A percentile compares a stretch with the other conserved stretches of the same genome.
Conservation (phyloP, 1,139 yeast genomes). For the Debaryomycetaceae sp. region DNA sequence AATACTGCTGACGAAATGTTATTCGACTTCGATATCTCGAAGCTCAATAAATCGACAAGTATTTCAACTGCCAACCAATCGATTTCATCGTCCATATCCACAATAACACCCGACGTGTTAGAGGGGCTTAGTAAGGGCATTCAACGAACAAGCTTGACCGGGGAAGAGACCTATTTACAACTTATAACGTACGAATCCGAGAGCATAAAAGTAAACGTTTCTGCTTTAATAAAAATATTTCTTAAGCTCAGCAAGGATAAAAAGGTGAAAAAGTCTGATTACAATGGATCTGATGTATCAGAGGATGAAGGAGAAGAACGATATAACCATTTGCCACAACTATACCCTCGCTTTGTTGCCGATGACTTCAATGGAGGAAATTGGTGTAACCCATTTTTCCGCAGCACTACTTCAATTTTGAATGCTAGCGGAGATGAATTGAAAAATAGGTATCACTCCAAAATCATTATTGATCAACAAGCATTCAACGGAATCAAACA, state of each 20-base stretch:
- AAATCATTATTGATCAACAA: conserved; percentile 49
- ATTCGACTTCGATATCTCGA: conserved; percentile 30
- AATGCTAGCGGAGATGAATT: conserved; percentile 47
- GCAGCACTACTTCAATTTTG: conserved; percentile 34
- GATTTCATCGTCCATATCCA: conserved; percentile 1
- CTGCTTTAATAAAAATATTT: conserved; percentile 25
- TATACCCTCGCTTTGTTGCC: conserved; percentile 62
- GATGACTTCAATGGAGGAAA: conserved; percentile 71
- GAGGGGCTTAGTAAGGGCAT: conserved; percentile 2
- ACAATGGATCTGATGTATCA: conserved; percentile 39
- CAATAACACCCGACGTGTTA: not conserved
- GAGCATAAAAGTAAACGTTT: conserved; percentile 30
- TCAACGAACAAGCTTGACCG: conserved; percentile 3
- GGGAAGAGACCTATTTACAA: conserved; percentile 21
- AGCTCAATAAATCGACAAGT: conserved; percentile 2
- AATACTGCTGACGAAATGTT: conserved; percentile 25
- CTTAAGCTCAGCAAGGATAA: conserved; percentile 32
- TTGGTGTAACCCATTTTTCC: conserved; percentile 67
- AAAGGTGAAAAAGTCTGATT: conserved; percentile 30
- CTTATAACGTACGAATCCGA: conserved; percentile 38
- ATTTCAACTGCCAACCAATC: conserved; percentile 1
- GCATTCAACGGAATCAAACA: conserved; percentile 38
- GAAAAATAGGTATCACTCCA: conserved; percentile 42
- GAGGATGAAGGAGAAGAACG: conserved; percentile 34
- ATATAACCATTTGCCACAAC: conserved; percentile 51